Percentiles rank a stretch among this genome's conserved stretches.
These are phyloP conservation scores for Medicago ruthenica DNA, from an alignment of 306 rosid species.

Conservation along the genomic window DNA sequence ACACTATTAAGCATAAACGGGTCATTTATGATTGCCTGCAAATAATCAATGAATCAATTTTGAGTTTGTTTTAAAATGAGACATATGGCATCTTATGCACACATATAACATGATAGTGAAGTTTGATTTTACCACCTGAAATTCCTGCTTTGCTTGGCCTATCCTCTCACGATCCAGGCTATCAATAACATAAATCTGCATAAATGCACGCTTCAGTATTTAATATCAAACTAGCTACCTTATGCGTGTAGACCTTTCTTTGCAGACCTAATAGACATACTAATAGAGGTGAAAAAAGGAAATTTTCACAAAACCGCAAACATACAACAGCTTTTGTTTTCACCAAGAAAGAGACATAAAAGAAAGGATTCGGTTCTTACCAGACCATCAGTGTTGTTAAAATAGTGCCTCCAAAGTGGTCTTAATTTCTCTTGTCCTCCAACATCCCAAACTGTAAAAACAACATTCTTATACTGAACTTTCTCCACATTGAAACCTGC, in stretches of 20 bases:
- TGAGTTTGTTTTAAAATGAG: conserved; percentile 30
- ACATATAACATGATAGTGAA: conserved; percentile 15
- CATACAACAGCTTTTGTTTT: conserved; percentile 13
- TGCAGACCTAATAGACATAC: not conserved
- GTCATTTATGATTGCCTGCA: conserved; percentile 93
- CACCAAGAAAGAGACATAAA: not conserved
- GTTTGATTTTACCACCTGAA: conserved; percentile 69
- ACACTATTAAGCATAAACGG: conserved; percentile 97
- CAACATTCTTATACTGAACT: conserved; percentile 95
- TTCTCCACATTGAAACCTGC: conserved; percentile 97
- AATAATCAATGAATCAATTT: conserved; percentile 38
- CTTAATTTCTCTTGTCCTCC: conserved; percentile 97
- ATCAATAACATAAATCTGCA: conserved; percentile 94
- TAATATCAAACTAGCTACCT: not conserved
- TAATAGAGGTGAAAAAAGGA: conserved; percentile 14
- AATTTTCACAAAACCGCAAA: conserved; percentile 5
- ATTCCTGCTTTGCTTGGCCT: conserved; percentile 83
- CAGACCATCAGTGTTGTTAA: conserved; percentile 91
- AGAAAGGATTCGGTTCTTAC: conserved; percentile 49
- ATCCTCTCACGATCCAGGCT: conserved; percentile 96
- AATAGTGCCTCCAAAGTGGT: conserved; percentile 99
- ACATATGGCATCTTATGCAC: not conserved
- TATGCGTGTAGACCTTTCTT: conserved; percentile 12
- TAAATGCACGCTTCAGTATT: conserved; percentile 26
- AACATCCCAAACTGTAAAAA: conserved; percentile 98